Base-by-base conservation (phyloP, 2,329 filamentous ascomycete genomes). In the Rhynchosporium agropyri region DNA sequence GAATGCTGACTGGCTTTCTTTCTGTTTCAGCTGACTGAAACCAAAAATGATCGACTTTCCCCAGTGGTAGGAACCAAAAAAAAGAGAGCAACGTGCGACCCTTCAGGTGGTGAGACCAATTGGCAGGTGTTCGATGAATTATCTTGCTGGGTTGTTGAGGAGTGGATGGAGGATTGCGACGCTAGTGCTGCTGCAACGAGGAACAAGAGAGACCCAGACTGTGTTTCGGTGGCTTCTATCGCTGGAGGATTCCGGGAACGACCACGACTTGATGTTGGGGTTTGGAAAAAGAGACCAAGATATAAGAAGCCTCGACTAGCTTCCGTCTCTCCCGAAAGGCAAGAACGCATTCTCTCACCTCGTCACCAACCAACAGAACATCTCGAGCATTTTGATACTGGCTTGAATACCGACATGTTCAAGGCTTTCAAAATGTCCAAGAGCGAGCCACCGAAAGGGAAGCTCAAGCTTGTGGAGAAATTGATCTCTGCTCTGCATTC, bases 101-200 rank as follows among this genome's bases (percentile, higher is more conserved):
- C 46, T 10, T 48, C 43, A 50, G 60, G 20, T 42, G 63, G 62
- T 49, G 51, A 57, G 26, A 51, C 61, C 26, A 60, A 62, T 10
- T 46, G 53, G 36, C 29, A 20, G 7, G 31, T 4, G 3, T 29
- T 53, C 5, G 36, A 61, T 7, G 40, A 48, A 38, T 45, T 40
- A n/a, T 67, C 58, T 7, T 60, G 57, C 26, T 5, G 40, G 4
- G 55, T 53, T 1, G 63, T 65, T 15, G 49, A 60, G 38, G 43
- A 28, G 3, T 65, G 63, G 65, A 29, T 65, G 36, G 31, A 43
- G 12, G 31, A 49, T 1, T 60, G 56, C 36, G 50, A 61, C 13
- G 45, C 26, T 13, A 12, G 31, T 29, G 36, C 56, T 36, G 28
- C 56, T 9, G 38, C 33, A 29, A 40, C n/a, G 9, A 12, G 33